phyloP scores from a whole-genome alignment of 1,284 basidiomycete genomes.

The Ceratobasidium sp. region DNA sequence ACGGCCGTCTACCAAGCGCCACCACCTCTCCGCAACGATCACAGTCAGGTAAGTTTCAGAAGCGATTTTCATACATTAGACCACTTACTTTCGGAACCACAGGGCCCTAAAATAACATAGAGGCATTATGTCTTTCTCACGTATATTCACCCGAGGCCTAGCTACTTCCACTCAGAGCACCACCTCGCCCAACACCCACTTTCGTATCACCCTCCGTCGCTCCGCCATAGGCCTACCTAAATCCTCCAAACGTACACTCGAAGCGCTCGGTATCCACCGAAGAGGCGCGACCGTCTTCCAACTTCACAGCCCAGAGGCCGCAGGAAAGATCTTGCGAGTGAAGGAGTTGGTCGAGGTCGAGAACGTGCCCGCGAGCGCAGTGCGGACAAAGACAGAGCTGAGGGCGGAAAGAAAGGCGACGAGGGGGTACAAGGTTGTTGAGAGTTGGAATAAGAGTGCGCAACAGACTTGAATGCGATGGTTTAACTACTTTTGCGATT shows the following conservation, averaged over 20 bases:
- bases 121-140: not conserved
- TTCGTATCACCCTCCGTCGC: slow-evolving; percentile 84
- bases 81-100: too few relatives aligned
- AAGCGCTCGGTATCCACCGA: slow-evolving; percentile 80
- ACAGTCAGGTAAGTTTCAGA: too few relatives aligned
- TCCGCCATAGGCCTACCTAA: slow-evolving; percentile 84
- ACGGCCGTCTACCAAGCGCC: too few relatives aligned
- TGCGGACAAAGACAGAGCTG: slow-evolving; percentile 75
- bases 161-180: not conserved
- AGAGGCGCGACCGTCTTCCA: slow-evolving; percentile 87
- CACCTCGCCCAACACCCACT: slow-evolving; percentile 66
- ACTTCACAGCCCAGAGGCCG: slow-evolving; percentile 74
- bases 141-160: slow-evolving; percentile 1
- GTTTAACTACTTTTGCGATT: not conserved
- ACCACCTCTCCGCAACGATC: too few relatives aligned
- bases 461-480: not conserved
- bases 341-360: slow-evolving; percentile 91
- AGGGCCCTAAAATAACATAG: too few relatives aligned
- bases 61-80: too few relatives aligned
- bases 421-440: slow-evolving; percentile 73
- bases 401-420: slow-evolving; percentile 71
- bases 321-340: slow-evolving; percentile 83
- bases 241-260: slow-evolving; percentile 77
- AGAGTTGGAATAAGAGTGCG: slow-evolving; percentile 45
- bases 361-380: slow-evolving; percentile 75